These are phyloP conservation scores for Flueggea neowawraea DNA, from an alignment of 441 rosid species.

Conservation along the genomic window DNA sequence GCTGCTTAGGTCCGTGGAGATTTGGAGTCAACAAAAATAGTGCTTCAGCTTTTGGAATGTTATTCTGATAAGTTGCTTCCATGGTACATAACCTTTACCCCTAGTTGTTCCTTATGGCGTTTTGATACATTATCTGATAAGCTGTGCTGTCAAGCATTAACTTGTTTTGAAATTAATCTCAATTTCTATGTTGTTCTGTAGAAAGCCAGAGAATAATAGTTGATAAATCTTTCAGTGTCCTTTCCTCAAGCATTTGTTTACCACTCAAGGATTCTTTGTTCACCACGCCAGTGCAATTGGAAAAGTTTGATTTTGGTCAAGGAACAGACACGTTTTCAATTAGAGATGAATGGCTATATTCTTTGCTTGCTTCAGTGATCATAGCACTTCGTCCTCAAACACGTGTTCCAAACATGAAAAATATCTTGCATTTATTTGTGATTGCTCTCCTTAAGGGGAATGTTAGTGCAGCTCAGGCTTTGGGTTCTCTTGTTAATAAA, in stretches of 20 bases:
- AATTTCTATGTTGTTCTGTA: constrained; percentile 32
- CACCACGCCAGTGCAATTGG: constrained; percentile 25
- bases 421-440: constrained; percentile 38
- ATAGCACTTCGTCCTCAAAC: constrained; percentile 65
- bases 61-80: constrained; percentile 66
- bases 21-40: constrained; percentile 36
- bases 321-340: constrained; percentile 30
- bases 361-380: constrained; percentile 69
- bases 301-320: constrained; percentile 26
- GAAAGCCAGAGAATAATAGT: constrained; percentile 64
- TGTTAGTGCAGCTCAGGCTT: constrained; percentile 73
- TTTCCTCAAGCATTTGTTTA: constrained; percentile 45
- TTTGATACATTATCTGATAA: no score
- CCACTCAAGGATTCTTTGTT: constrained; percentile 37
- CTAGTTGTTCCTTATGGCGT: neutral
- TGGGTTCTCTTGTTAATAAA: constrained; percentile 86
- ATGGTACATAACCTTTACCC: constrained; percentile 41
- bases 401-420: constrained; percentile 56
- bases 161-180: no score
- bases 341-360: constrained; percentile 68
- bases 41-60: constrained; percentile 72
- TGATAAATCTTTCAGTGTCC: constrained; percentile 51
- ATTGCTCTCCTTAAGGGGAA: constrained; percentile 49
- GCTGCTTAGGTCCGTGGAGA: constrained; percentile 56
- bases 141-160: no score